Conservation (phyloP, 495 filamentous ascomycete species). For the Aspergillus panamensis region DNA sequence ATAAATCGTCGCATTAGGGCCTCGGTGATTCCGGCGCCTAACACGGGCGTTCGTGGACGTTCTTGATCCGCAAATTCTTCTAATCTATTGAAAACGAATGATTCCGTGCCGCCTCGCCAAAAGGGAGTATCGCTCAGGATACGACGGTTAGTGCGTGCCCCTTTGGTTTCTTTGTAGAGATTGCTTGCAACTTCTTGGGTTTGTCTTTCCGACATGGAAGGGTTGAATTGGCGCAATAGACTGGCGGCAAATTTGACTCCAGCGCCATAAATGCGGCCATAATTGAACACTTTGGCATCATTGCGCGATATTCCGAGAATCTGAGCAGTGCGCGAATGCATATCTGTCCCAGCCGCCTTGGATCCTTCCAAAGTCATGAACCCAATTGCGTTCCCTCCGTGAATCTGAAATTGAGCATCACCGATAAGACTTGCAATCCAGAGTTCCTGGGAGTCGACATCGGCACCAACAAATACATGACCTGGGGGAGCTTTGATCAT, state of each 20-base stretch:
- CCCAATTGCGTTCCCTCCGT: slow-evolving; percentile 93
- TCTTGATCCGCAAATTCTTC: slow-evolving; percentile 98
- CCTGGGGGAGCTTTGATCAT: slow-evolving; percentile 92
- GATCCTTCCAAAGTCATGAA: slow-evolving; percentile 99
- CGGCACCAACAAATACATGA: slow-evolving; percentile 91
- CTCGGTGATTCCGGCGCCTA: slow-evolving; percentile 97
- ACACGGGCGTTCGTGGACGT: slow-evolving; percentile 80
- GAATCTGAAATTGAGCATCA: slow-evolving; percentile 87
- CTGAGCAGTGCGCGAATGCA: slow-evolving; percentile 88
- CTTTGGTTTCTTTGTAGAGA: slow-evolving; percentile 88
- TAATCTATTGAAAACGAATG: slow-evolving; percentile 95
- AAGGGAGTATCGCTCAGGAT: slow-evolving; percentile 69
- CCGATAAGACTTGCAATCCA: slow-evolving; percentile 98
- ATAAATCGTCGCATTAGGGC: slow-evolving; percentile 84
- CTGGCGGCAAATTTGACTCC: slow-evolving; percentile 90
- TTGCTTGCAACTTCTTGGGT: slow-evolving; percentile 71
- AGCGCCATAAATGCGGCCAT: slow-evolving; percentile 95
- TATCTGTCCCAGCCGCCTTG: slow-evolving; percentile 87
- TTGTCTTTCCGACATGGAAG: slow-evolving; percentile 68
- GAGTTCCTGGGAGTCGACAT: slow-evolving; percentile 97
- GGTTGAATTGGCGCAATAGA: slow-evolving; percentile 89
- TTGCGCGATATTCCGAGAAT: slow-evolving; percentile 93
- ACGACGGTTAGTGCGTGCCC: slow-evolving; percentile 69
- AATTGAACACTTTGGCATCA: slow-evolving; percentile 97
- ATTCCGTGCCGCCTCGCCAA: slow-evolving; percentile 96